Evolutionary conservation across 805 yeast species (phyloP), one percentile per base, ranked within the genome.

Genomic region (Pichia cabralensis): DNA sequence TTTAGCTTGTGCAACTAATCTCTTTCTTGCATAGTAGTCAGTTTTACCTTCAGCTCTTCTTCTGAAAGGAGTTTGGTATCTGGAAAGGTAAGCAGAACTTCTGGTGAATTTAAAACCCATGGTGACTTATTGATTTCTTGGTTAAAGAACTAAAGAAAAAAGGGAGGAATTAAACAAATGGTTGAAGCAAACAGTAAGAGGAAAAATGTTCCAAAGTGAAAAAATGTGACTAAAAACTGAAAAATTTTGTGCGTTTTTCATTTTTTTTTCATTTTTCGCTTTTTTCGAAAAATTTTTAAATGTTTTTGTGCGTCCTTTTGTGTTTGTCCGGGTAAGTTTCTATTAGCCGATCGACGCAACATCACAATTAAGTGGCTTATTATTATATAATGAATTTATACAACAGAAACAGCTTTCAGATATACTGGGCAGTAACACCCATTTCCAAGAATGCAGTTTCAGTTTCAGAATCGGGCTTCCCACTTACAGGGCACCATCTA

Each of bases 21-120:
- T 86, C 95, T 92, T 92, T 80, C 98, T 88, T 69, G 92, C 96
- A 80, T 88, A 92, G 94, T 88, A 92, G 70, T 92, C 98, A 65
- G 98, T 92, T 80, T 92, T 92, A 75, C 98, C 98, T 75, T 92
- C 96, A 68, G 94, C 84, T 82, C 98, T 84, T 80, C 98, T 88
- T 72, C 98, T 86, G 95, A 88, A 92, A 53, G 97, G 96, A 67
- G 98, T 92, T 77, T 92, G 98, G 95, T 78, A 92, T 69, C 98
- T 88, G 64, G 96, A 86, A 77, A 77, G 84, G 89, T 92, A 92
- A 54, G 96, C 89, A 61, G 94, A 78, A 64, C 75, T 69, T 79
- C 86, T 85, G 53, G 68, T 58, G 51, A 64, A 58, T 61, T 72
- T 74, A 85, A 84, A 84, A 58, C 74, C 74, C 95, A 84, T 84